Conservation (phyloP, 2,329 filamentous ascomycete species). For the Nothophaeocryptopus gaeumannii region DNA sequence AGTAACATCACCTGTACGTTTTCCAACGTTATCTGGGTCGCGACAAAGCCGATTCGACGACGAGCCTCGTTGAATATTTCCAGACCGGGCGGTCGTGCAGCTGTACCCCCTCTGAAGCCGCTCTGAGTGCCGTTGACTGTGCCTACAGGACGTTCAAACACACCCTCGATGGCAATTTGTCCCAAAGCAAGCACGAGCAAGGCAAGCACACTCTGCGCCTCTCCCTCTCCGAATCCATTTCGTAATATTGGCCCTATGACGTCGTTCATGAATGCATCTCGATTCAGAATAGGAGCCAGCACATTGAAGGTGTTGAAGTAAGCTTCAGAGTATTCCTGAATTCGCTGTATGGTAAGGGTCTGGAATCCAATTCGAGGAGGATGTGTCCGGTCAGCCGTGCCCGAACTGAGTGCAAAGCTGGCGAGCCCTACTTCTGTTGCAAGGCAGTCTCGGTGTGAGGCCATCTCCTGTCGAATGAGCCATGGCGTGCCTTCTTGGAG, state of each 20-base stretch:
- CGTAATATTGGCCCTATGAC: conserved; percentile 47
- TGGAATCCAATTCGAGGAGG: conserved; percentile 32
- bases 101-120: conserved; percentile 53
- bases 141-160: conserved; percentile 47
- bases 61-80: conserved; percentile 62
- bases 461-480: conserved; percentile 38
- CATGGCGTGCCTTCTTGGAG: conserved; percentile 40
- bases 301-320: conserved; percentile 62
- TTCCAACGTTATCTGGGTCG: conserved; percentile 56
- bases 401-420: conserved; percentile 22
- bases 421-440: conserved; percentile 30
- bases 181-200: conserved; percentile 60
- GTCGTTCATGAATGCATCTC: conserved; percentile 52
- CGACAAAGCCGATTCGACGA: conserved; percentile 56
- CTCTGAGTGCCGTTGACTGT: conserved; percentile 47
- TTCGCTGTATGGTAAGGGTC: conserved; percentile 48
- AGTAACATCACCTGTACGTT: conserved; percentile 59
- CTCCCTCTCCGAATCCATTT: conserved; percentile 51
- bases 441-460: conserved; percentile 31
- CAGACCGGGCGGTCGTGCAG: conserved; percentile 54
- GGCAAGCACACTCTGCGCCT: conserved; percentile 51
- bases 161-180: conserved; percentile 55
- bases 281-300: conserved; percentile 57
- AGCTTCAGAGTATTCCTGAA: conserved; percentile 51
- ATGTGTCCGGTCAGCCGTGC: conserved; percentile 7